phyloP scores from a whole-genome alignment of 208 protist species.

The Leishmania major region DNA sequence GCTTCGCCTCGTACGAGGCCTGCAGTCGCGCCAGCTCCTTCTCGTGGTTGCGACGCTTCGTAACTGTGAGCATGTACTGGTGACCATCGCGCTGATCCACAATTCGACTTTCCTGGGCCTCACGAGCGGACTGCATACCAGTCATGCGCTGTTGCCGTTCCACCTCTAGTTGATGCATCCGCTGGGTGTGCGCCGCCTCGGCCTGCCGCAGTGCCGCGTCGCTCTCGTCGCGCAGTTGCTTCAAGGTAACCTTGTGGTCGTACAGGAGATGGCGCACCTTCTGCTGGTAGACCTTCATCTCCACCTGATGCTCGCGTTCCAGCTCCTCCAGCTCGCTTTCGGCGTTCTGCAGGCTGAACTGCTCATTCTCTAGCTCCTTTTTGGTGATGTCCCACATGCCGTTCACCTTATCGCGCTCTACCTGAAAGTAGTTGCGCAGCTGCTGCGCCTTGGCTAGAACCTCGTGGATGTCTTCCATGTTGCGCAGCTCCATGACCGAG shows the following conservation, averaged over 20 bases:
- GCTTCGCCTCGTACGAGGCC: constrained; percentile 91
- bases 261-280: constrained; percentile 97
- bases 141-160: constrained; percentile 60
- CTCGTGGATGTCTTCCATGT: constrained; percentile 69
- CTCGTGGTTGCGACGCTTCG: constrained; percentile 88
- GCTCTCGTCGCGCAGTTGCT: constrained; percentile 90
- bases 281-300: constrained; percentile 98
- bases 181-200: constrained; percentile 78
- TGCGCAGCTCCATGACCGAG: constrained; percentile 44
- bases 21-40: constrained; percentile 84
- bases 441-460: constrained; percentile 89
- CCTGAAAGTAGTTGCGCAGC: constrained; percentile 96
- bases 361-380: constrained; percentile 89
- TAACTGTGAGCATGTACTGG: constrained; percentile 87
- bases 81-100: constrained; percentile 88
- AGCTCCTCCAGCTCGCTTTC: constrained; percentile 95
- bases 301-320: constrained; percentile 95
- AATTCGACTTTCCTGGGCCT: constrained; percentile 81
- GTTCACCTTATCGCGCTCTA: constrained; percentile 96
- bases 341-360: constrained; percentile 80
- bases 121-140: constrained; percentile 61
- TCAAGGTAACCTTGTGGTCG: constrained; percentile 92
- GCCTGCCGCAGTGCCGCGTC: constrained; percentile 87
- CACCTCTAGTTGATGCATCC: constrained; percentile 72
- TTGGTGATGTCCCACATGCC: constrained; percentile 94